Percentiles rank a stretch among this genome's conserved stretches.
These are phyloP conservation scores for Ichthyophthirius multifiliis DNA, from an alignment of 169 alveolate species.

Conservation along the genomic window DNA sequence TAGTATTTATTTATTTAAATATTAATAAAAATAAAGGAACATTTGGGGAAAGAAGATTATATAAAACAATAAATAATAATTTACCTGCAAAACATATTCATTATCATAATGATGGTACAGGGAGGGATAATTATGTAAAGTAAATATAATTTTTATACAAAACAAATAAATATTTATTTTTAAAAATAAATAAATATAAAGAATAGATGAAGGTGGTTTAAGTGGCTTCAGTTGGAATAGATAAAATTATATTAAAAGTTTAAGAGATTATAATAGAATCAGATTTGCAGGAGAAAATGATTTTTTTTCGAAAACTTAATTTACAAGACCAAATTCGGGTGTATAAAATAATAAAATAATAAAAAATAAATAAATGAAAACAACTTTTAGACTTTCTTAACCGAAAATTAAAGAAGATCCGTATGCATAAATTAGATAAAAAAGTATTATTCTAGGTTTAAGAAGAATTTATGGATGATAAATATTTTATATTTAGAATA, in stretches of 20 bases:
- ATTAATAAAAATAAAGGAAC: background rate
- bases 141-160: background rate
- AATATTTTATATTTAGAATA: no score
- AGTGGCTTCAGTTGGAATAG: background rate
- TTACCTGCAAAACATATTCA: slow-evolving; percentile 11
- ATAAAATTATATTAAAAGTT: background rate
- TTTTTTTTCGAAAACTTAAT: background rate
- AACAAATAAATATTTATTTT: no score
- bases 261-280: background rate
- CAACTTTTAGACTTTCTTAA: background rate
- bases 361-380: background rate
- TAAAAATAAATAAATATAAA: background rate
- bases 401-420: slow-evolving; percentile 16
- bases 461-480: slow-evolving; percentile 9
- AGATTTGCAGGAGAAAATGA: background rate
- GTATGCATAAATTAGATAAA: background rate
- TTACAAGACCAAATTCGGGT: background rate
- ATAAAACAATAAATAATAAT: slow-evolving; percentile 5
- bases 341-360: background rate
- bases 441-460: background rate
- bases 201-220: slow-evolving; percentile 15
- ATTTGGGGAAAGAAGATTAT: slow-evolving; percentile 5
- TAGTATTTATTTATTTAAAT: background rate
- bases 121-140: slow-evolving; percentile 12
- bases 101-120: slow-evolving; percentile 10